Evolutionary conservation across 768 basidiomycete genomes (phyloP), one percentile per base, ranked within the genome.

Genomic region (Trametes coccinea): DNA sequence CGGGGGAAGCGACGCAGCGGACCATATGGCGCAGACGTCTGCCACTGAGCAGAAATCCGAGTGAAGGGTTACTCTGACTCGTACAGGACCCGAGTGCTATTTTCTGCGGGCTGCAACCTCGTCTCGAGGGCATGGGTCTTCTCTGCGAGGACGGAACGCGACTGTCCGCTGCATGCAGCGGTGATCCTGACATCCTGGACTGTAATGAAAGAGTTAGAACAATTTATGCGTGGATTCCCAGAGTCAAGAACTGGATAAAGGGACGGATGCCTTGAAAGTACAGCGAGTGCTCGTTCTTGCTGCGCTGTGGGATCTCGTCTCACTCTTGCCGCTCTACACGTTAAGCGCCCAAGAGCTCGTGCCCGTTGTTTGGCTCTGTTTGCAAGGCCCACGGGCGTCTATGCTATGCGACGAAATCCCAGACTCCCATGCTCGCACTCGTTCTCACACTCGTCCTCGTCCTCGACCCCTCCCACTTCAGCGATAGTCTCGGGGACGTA

Each of bases 221-320:
- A 0, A 16, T n/a, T 43, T 8, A 37, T 6, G 34, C 14, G n/a
- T 5, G 7, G 14, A 13, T 57, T 57, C 56, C 29, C 56, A 57
- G 27, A 50, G 56, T 34, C 39, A 49, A 50, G 56, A 41, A 16
- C 2, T 31, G 30, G 30, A 57, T 57, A 57, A 57, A 22, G 56
- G 30, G 11, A 5, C 41, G 39, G 39, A 22, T 37, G 56, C 48
- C 48, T 57, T 39, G 27, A 50, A 50, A 57, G 48, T 41, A 37
- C 27, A 45, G 17, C 11, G 33, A 33, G 27, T 29, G 48, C 17
- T 33, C 40, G 22, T 39, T 50, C 39, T 30, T 43, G 48, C 37
- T 50, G 53, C 56, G 56, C 29, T 16, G 48, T 57, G 56, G 39
- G 56, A 57, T 34, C 29, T 33, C 27, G 41, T 5, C 8, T 44